Conservation (phyloP, 345 rosid genomes). For the Bruguiera gymnorhiza region DNA sequence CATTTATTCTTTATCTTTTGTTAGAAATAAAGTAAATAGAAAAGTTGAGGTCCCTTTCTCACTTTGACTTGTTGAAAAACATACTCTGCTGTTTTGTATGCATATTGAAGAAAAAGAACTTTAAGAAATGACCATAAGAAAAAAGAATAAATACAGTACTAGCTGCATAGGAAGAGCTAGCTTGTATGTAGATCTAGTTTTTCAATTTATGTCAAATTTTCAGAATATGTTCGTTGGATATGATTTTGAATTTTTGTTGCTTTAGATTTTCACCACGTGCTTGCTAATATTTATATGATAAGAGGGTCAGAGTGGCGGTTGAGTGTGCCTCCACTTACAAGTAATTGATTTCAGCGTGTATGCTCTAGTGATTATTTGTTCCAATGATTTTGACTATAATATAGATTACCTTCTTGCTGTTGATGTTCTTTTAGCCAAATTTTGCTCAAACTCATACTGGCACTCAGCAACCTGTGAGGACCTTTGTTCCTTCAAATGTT, state of each 20-base stretch:
- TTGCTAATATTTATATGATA: no score
- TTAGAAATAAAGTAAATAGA: no score
- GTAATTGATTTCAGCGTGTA: no score
- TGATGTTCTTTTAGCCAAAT: conserved; percentile 15
- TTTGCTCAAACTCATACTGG: conserved; percentile 48
- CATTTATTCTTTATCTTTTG: no score
- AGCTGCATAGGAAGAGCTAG: not conserved
- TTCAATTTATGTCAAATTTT: not conserved
- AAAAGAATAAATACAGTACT: not conserved
- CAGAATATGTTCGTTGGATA: not conserved
- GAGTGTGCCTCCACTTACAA: no score
- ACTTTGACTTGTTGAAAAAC: no score
- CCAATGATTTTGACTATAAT: not conserved
- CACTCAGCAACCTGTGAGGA: conserved; percentile 56
- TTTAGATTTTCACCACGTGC: not conserved
- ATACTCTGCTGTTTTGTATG: no score
- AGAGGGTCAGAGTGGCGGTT: no score
- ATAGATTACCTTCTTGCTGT: not conserved
- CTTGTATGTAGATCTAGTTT: not conserved
- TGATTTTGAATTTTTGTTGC: not conserved
- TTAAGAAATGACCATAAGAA: no score
- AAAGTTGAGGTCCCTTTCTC: no score
- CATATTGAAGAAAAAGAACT: no score
- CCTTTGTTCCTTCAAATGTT: conserved; percentile 82
- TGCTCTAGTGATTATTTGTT: not conserved